Conservation (phyloP, 2,329 filamentous ascomycete species). For the Tympanopsis confertula region DNA sequence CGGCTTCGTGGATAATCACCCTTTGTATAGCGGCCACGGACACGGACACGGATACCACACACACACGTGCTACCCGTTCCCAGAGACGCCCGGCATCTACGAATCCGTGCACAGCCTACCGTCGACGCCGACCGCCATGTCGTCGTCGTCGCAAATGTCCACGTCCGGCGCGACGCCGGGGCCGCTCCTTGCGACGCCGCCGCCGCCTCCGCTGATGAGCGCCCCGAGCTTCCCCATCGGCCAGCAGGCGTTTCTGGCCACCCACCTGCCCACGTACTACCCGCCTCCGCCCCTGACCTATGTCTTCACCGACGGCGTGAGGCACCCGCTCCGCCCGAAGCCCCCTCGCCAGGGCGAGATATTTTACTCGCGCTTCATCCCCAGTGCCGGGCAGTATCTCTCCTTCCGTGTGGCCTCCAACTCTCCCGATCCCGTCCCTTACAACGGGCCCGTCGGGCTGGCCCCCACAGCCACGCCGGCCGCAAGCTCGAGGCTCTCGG, state of each 20-base stretch:
- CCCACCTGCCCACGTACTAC: conserved; percentile 82
- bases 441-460: conserved; percentile 50
- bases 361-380: conserved; percentile 81
- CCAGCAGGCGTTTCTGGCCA: conserved; percentile 70
- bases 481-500: neutral
- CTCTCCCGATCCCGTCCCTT: conserved; percentile 49
- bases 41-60: conserved; percentile 9
- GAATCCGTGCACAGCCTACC: conserved; percentile 3
- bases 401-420: conserved; percentile 77
- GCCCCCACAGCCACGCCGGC: neutral
- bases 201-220: conserved; percentile 18
- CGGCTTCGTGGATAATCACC: conserved; percentile 2
- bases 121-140: conserved; percentile 23
- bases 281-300: conserved; percentile 76
- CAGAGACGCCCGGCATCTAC: conserved; percentile 9
- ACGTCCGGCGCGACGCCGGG: conserved; percentile 3
- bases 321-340: conserved; percentile 79
- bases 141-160: conserved; percentile 2
- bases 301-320: conserved; percentile 62
- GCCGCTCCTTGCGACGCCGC: conserved; percentile 21
- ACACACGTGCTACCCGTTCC: conserved; percentile 14
- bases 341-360: conserved; percentile 81
- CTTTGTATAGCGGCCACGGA: conserved; percentile 16
- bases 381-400: conserved; percentile 71
- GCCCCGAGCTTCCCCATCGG: conserved; percentile 35